Conservation (phyloP, 192 early-diverging fungal species). For the Backusella tuberculispora region DNA sequence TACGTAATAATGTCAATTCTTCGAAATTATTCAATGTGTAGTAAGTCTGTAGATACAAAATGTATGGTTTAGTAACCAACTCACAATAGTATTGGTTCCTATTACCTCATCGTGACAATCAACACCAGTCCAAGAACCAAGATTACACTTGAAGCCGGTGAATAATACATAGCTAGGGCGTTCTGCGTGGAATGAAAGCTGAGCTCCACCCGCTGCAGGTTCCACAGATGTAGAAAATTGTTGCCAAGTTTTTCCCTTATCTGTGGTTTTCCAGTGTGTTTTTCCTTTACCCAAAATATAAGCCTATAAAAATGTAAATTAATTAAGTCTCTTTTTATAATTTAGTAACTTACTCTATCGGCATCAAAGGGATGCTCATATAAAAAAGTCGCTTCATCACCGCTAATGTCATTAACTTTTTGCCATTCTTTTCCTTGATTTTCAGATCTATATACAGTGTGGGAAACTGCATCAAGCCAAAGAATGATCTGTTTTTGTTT, state of each 20-base stretch:
- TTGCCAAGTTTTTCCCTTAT: conserved; percentile 63
- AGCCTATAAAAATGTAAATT: conserved; percentile 44
- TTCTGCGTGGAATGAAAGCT: conserved; percentile 72
- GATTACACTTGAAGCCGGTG: conserved; percentile 56
- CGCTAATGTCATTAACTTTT: conserved; percentile 48
- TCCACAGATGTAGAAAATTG: conserved; percentile 48
- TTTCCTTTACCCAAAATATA: conserved; percentile 54
- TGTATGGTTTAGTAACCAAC: neutral
- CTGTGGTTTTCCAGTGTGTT: conserved; percentile 63
- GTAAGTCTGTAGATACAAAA: conserved; percentile 42
- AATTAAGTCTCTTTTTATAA: conserved; percentile 43
- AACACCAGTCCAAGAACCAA: conserved; percentile 43
- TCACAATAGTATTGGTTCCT: conserved; percentile 12
- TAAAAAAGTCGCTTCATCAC: conserved; percentile 48
- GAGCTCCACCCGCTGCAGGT: conserved; percentile 38
- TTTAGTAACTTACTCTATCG: conserved; percentile 50
- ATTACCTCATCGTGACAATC: conserved; percentile 65
- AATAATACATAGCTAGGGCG: conserved; percentile 69
- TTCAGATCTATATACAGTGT: conserved; percentile 61
- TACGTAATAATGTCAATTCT: conserved; percentile 54
- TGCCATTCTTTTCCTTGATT: conserved; percentile 72
- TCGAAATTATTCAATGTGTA: conserved; percentile 76
- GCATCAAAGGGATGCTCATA: conserved; percentile 69
- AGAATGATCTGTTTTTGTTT: conserved; percentile 49
- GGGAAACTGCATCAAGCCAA: conserved; percentile 53